These are phyloP conservation scores for Harrya chromipes DNA, from an alignment of 768 basidiomycete species.

Conservation along the genomic window DNA sequence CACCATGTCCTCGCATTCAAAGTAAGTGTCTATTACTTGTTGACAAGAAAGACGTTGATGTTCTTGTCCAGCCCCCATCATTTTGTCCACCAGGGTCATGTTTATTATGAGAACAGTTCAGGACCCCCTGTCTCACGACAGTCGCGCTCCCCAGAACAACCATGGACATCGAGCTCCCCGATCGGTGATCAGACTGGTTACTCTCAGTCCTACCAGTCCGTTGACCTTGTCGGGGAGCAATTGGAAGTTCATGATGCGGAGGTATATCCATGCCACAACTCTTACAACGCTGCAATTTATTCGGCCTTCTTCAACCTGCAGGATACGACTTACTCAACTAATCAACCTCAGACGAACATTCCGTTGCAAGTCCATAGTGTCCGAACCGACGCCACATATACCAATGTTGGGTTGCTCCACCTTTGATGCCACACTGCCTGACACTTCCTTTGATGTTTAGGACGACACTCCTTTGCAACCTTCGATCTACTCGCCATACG, in stretches of 20 bases:
- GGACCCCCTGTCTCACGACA: slow-evolving; percentile 2
- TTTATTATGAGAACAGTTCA: slow-evolving; percentile 5
- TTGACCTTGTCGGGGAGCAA: not conserved
- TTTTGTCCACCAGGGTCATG: not conserved
- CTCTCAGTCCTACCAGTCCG: slow-evolving; percentile 4
- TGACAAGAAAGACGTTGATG: slow-evolving; percentile 1
- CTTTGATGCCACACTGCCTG: not conserved
- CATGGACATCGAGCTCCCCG: slow-evolving; percentile 4
- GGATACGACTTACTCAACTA: slow-evolving; percentile 1
- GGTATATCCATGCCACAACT: slow-evolving; percentile 11
- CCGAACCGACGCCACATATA: slow-evolving; percentile 2
- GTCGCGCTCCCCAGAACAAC: not conserved
- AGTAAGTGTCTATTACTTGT: slow-evolving; percentile 11
- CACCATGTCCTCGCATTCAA: slow-evolving; percentile 20
- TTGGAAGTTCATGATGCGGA: slow-evolving; percentile 1
- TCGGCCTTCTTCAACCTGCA: slow-evolving; percentile 1
- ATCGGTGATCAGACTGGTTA: not conserved
- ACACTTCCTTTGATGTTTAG: slow-evolving; percentile 4
- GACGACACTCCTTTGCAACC: not conserved
- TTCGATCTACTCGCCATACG: not conserved
- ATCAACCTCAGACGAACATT: not conserved
- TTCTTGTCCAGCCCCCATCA: slow-evolving; percentile 4
- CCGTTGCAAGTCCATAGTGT: not conserved
- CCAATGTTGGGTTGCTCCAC: slow-evolving; percentile 2
- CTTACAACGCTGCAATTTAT: not conserved